phyloP scores from a whole-genome alignment of 768 basidiomycete genomes.

The Mrakia gelida region DNA sequence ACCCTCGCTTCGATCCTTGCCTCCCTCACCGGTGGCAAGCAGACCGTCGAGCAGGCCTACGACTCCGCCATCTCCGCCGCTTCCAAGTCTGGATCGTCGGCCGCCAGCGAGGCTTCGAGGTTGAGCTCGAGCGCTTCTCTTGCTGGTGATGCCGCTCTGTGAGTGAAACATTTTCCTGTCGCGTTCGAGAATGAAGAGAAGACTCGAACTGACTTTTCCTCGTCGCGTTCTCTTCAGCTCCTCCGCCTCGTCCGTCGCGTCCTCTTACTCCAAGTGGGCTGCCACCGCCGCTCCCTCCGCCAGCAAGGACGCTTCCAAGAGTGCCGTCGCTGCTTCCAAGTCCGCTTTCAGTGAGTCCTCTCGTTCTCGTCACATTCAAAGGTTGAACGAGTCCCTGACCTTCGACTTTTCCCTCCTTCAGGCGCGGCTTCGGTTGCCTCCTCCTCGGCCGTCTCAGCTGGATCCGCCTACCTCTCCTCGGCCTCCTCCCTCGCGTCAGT shows the following conservation, averaged over 20 bases:
- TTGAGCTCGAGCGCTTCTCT: conserved; percentile 5
- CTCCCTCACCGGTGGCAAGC: conserved; percentile 42
- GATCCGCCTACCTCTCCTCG: conserved; percentile 33
- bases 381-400: conserved; percentile 39
- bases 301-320: conserved; percentile 33
- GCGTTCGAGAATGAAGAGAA: not conserved
- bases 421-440: conserved; percentile 26
- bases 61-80: conserved; percentile 38
- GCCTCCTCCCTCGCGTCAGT: conserved; percentile 22
- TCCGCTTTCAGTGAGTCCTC: conserved; percentile 34
- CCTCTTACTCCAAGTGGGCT: conserved; percentile 35
- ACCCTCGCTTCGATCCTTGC: conserved; percentile 52
- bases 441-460: conserved; percentile 38
- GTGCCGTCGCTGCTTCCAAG: conserved; percentile 23
- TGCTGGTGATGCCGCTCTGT: conserved; percentile 33
- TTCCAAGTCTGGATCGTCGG: conserved; percentile 31
- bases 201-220: not conserved
- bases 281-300: conserved; percentile 34
- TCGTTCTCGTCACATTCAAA: not conserved
- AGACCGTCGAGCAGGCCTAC: conserved; percentile 36
- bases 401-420: conserved; percentile 29
- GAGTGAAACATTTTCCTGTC: not conserved
- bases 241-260: conserved; percentile 26
- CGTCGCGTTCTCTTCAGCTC: not conserved
- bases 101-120: conserved; percentile 15